Evolutionary conservation across 495 filamentous ascomycete species (phyloP).

Genomic region (Tuber umbilicatum): DNA sequence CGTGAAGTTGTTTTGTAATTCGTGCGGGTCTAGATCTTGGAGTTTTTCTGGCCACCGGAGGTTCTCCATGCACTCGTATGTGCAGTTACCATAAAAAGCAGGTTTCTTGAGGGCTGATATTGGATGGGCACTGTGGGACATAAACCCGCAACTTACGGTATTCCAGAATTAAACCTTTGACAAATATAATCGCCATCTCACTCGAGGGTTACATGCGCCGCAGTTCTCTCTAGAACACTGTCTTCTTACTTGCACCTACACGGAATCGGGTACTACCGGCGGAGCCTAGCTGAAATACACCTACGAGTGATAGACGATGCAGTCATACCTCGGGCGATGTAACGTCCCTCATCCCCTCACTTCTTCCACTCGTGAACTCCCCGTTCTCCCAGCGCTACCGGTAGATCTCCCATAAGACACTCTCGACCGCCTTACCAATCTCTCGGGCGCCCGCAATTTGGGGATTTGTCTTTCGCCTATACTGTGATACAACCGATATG

Average conservation of each 20-base stretch:
- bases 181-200: background rate
- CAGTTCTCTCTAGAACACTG: background rate
- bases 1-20: background rate
- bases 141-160: too few relatives aligned
- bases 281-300: background rate
- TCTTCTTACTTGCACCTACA: background rate
- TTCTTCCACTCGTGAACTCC: background rate
- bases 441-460: background rate
- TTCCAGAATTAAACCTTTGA: too few relatives aligned
- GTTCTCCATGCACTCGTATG: background rate
- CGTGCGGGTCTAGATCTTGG: background rate
- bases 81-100: background rate
- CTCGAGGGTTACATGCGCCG: background rate
- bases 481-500: background rate
- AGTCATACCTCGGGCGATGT: background rate
- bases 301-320: background rate
- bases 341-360: background rate
- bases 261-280: background rate
- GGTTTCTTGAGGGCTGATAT: background rate
- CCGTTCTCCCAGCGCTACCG: background rate
- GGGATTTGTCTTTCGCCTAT: background rate
- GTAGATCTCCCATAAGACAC: background rate
- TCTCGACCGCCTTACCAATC: background rate
- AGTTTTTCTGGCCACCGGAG: background rate
- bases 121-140: too few relatives aligned